These are phyloP conservation scores for Circinella umbellata DNA, from an alignment of 371 early-diverging fungal genomes.

Conservation along the genomic window DNA sequence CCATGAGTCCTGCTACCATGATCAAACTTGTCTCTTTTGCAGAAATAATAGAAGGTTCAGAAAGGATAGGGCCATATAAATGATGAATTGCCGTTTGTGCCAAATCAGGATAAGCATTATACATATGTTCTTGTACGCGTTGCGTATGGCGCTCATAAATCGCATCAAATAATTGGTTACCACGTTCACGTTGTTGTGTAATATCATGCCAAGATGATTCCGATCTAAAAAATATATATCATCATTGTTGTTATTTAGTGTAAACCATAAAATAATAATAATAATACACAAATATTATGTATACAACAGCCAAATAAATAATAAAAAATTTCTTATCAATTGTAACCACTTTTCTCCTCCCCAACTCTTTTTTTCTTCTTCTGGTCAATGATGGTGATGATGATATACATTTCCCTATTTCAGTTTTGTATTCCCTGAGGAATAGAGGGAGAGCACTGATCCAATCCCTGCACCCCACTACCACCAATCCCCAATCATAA, in stretches of 20 bases:
- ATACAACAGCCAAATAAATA: too few species aligned
- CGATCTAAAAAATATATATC: background rate
- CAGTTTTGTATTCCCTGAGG: too few species aligned
- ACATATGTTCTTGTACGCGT: slow-evolving; percentile 34
- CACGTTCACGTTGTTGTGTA: slow-evolving; percentile 65
- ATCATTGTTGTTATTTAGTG: too few species aligned
- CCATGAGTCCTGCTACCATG: slow-evolving; percentile 32
- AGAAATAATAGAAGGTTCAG: slow-evolving; percentile 30
- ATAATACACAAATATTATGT: too few species aligned
- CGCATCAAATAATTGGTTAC: slow-evolving; percentile 31
- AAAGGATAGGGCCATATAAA: slow-evolving; percentile 37
- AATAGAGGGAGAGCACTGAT: too few species aligned
- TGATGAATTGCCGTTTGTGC: slow-evolving; percentile 44
- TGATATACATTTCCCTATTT: too few species aligned
- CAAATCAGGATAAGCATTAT: slow-evolving; percentile 35
- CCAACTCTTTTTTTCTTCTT: too few species aligned
- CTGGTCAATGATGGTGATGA: too few species aligned
- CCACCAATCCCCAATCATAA: background rate
- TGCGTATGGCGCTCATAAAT: slow-evolving; percentile 40
- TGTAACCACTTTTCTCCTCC: too few species aligned
- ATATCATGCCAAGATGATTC: slow-evolving; percentile 81
- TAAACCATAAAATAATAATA: too few species aligned
- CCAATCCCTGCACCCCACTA: background rate
- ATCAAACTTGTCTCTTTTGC: slow-evolving; percentile 42
- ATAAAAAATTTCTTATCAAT: too few species aligned